A percentile compares a stretch with the other conserved stretches of the same genome.
These are phyloP conservation scores for Miscanthus sacchariflorus DNA, from an alignment of 202 grass and related monocot genomes.

Conservation along the genomic window DNA sequence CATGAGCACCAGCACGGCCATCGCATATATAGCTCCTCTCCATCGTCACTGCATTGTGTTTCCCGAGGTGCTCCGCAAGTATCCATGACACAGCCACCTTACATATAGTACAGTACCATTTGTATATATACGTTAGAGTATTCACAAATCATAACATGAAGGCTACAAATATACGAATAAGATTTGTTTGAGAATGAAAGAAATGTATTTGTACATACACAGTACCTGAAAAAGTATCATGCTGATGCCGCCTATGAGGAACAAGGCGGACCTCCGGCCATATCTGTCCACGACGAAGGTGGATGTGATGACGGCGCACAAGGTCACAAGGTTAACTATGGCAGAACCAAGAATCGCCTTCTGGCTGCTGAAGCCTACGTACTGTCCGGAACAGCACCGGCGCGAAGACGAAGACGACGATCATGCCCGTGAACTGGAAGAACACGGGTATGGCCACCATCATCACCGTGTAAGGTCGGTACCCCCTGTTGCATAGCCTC, in stretches of 20 bases:
- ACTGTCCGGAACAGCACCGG: slow-evolving; percentile 64
- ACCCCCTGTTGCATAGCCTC: slow-evolving; percentile 24
- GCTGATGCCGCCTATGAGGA: slow-evolving; percentile 41
- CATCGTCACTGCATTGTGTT: slow-evolving; percentile 37
- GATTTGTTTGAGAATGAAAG: background rate
- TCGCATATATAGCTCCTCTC: slow-evolving; percentile 46
- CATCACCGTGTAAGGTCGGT: slow-evolving; percentile 46
- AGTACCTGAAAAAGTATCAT: slow-evolving; percentile 56
- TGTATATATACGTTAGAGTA: no score
- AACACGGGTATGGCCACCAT: slow-evolving; percentile 38
- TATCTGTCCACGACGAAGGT: slow-evolving; percentile 53
- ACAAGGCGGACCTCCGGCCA: slow-evolving; percentile 46
- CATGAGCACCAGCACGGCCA: slow-evolving; percentile 61
- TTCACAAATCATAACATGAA: no score
- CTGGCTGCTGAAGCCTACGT: slow-evolving; percentile 64
- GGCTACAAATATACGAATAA: no score
- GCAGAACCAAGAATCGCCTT: slow-evolving; percentile 55
- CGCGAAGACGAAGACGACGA: slow-evolving; percentile 59
- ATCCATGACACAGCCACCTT: slow-evolving; percentile 48
- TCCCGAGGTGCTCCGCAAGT: slow-evolving; percentile 51
- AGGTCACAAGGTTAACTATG: slow-evolving; percentile 55
- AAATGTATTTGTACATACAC: no score
- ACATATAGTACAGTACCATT: background rate
- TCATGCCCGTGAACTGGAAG: slow-evolving; percentile 66
- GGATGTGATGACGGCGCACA: background rate